Percentiles rank a stretch among this genome's conserved stretches.
Conservation (phyloP, 2,329 filamentous ascomycete genomes). For the Trichoderma sp. region DNA sequence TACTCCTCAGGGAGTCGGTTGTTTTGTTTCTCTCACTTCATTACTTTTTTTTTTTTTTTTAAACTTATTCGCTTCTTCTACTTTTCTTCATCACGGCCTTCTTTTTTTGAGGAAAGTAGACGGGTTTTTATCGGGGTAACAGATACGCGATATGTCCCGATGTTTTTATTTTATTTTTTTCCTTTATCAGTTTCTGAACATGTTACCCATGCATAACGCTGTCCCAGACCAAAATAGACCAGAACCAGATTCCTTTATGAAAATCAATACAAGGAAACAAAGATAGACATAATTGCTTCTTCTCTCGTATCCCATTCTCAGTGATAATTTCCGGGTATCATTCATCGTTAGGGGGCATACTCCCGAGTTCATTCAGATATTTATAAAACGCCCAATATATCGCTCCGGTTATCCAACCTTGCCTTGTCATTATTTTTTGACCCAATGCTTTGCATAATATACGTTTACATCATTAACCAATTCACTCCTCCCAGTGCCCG, state of each 20-base stretch:
- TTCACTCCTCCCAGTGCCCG: neutral
- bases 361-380: neutral
- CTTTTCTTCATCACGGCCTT: neutral
- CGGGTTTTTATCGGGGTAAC: neutral
- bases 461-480: neutral
- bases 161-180: neutral
- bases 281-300: neutral
- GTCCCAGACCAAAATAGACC: neutral
- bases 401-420: neutral
- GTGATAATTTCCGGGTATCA: neutral
- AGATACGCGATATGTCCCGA: neutral
- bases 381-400: neutral
- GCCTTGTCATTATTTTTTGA: neutral
- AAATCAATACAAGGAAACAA: neutral
- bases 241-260: neutral
- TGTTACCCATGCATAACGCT: neutral
- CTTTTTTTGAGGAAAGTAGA: neutral
- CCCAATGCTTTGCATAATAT: neutral
- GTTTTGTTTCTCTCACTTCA: neutral
- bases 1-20: constrained; percentile 23
- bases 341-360: neutral
- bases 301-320: neutral
- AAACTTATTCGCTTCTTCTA: neutral
- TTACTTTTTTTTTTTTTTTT: neutral
- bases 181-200: neutral